Percentiles rank a stretch among this genome's conserved stretches.
These are phyloP conservation scores for Candida maesae DNA, from an alignment of 805 yeast genomes.

Conservation along the genomic window DNA sequence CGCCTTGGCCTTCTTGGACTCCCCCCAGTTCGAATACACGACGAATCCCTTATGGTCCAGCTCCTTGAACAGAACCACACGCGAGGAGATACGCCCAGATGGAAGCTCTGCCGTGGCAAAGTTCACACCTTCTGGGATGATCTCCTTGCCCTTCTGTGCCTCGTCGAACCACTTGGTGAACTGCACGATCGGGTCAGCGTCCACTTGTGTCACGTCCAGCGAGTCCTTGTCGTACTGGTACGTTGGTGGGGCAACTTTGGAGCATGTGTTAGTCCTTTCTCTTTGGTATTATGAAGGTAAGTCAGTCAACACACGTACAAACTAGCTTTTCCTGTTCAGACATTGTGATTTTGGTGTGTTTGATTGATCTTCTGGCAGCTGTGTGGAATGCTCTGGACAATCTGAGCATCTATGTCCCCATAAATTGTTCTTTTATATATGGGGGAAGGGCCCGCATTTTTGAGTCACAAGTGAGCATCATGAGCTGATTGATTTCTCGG, in stretches of 20 bases:
- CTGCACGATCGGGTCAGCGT: constrained; percentile 63
- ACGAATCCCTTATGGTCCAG: constrained; percentile 81
- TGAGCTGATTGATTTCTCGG: neutral
- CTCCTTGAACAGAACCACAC: constrained; percentile 86
- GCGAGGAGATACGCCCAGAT: constrained; percentile 81
- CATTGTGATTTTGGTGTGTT: constrained; percentile 2
- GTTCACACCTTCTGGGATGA: constrained; percentile 77
- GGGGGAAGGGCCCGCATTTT: too few species aligned
- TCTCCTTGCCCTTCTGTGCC: constrained; percentile 58
- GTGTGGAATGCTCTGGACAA: neutral
- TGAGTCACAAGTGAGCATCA: neutral
- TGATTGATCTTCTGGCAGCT: neutral
- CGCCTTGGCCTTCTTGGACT: constrained; percentile 78
- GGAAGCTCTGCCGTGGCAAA: constrained; percentile 89
- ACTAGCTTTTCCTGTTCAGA: constrained; percentile 23
- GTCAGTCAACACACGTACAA: constrained; percentile 15
- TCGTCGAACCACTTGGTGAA: constrained; percentile 84
- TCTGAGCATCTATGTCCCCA: neutral
- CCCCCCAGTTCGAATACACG: constrained; percentile 87
- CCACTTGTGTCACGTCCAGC: constrained; percentile 51
- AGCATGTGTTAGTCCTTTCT: too few species aligned
- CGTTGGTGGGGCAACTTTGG: constrained; percentile 73
- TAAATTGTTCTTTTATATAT: neutral
- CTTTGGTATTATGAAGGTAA: too few species aligned
- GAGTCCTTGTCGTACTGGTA: constrained; percentile 77